phyloP scores from a whole-genome alignment of 306 rosid genomes.

The Gastrolobium villosum region DNA sequence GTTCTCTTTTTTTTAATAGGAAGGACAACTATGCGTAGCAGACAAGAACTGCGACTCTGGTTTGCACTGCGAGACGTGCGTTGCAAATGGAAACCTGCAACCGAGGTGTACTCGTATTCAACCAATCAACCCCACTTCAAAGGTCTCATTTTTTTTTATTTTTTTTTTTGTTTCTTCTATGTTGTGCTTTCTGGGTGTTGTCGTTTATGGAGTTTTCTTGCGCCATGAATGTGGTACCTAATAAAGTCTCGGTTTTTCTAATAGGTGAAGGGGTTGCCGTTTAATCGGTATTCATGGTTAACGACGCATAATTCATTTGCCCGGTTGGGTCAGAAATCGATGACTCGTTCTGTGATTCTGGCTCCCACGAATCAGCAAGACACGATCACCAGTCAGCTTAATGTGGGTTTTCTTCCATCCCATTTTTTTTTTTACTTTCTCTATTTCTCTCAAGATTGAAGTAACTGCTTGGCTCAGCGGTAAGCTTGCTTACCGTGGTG shows the following conservation, averaged over 20 bases:
- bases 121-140: constrained; percentile 74
- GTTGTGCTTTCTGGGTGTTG: not conserved
- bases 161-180: not conserved
- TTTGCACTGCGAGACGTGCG: constrained; percentile 89
- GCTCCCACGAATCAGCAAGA: constrained; percentile 89
- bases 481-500: too few species aligned
- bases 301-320: constrained; percentile 93
- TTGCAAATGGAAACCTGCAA: constrained; percentile 67
- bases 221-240: not conserved
- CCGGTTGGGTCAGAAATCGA: constrained; percentile 71
- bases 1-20: constrained; percentile 51
- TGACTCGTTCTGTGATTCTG: constrained; percentile 68
- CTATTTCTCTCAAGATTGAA: not conserved
- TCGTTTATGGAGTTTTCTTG: not conserved
- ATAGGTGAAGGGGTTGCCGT: constrained; percentile 81
- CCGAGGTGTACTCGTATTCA: constrained; percentile 87
- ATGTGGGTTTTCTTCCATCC: constrained; percentile 56
- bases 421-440: not conserved
- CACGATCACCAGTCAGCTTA: constrained; percentile 81
- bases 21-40: constrained; percentile 65
- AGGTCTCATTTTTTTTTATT: constrained; percentile 49
- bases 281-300: constrained; percentile 87
- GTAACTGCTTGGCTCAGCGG: too few species aligned
- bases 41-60: constrained; percentile 71
- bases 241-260: constrained; percentile 25